phyloP scores from a whole-genome alignment of 176 grass and related monocot genomes.

The Triticum aestivum region IWGSC_CS_RefSeq_v2.1 NC_057812.1:516065526-516066025 shows the following conservation, averaged over 20 bases:
- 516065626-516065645: conserved; percentile 70
- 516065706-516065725: too few species aligned
- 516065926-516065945: conserved; percentile 76
- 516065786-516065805: conserved; percentile 95
- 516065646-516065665: conserved; percentile 12
- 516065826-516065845: conserved; percentile 63
- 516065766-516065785: conserved; percentile 78
- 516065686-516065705: background rate
- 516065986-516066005: conserved; percentile 82
- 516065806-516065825: conserved; percentile 77
- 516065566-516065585: conserved; percentile 94
- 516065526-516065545: conserved; percentile 57
- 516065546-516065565: conserved; percentile 98
- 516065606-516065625: conserved; percentile 54
- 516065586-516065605: conserved; percentile 75
- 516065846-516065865: conserved; percentile 50
- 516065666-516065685: background rate
- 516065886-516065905: conserved; percentile 86
- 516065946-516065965: conserved; percentile 63
- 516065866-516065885: conserved; percentile 64
- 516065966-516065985: conserved; percentile 70
- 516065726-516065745: too few species aligned
- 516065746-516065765: background rate
- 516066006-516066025: conserved; percentile 65
- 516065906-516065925: conserved; percentile 77